Percentiles rank a stretch among this genome's conserved stretches.
Conservation (phyloP, 1,139 yeast genomes). For the Nadsonia commutata region DNA sequence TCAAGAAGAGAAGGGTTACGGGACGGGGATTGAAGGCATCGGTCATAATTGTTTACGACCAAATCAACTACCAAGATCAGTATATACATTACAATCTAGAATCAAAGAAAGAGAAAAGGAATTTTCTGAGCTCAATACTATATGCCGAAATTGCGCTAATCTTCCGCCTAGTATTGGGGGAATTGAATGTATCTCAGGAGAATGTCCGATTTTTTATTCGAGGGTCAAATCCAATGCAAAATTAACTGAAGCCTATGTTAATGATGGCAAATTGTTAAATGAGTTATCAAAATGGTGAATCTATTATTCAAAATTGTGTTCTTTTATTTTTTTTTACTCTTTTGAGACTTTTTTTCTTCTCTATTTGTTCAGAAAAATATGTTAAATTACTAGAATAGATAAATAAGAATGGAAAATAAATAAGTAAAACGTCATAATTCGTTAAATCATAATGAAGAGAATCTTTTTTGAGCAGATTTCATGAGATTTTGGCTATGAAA, state of each 20-base stretch:
- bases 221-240: conserved; percentile 18
- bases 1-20: conserved; percentile 6
- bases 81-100: conserved; percentile 13
- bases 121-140: conserved; percentile 17
- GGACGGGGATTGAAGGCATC: conserved; percentile 2
- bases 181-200: conserved; percentile 27
- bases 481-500: too few relatives aligned
- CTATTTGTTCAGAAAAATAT: too few relatives aligned
- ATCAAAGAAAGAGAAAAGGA: conserved; percentile 11
- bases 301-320: too few relatives aligned
- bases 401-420: too few relatives aligned
- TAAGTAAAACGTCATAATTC: too few relatives aligned
- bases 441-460: too few relatives aligned
- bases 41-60: conserved; percentile 1
- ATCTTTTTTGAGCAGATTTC: too few relatives aligned
- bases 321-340: too few relatives aligned
- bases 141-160: conserved; percentile 21
- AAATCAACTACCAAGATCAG: conserved; percentile 5
- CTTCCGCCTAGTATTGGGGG: conserved; percentile 13
- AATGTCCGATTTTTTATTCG: conserved; percentile 31
- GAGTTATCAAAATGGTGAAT: conserved; percentile 22
- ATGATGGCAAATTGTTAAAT: conserved; percentile 10
- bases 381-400: too few relatives aligned
- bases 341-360: too few relatives aligned
- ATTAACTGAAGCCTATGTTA: neutral